A percentile compares a stretch with the other conserved stretches of the same genome.
These are phyloP conservation scores for Decorospora gaudefroyi DNA, from an alignment of 2,329 filamentous ascomycete genomes.

Conservation along the genomic window DNA sequence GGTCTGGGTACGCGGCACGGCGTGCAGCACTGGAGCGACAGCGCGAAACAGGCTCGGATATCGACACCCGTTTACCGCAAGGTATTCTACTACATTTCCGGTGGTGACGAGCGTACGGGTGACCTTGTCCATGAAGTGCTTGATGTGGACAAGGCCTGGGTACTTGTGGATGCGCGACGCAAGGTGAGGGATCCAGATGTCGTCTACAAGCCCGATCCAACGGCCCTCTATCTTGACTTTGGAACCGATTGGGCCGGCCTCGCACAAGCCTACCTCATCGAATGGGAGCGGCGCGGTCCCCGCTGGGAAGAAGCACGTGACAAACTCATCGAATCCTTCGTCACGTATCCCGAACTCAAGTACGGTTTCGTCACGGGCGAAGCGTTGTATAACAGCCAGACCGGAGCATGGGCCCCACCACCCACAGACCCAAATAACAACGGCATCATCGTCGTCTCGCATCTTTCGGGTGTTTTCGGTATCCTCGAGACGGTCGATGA, in stretches of 20 bases:
- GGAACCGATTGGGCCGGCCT: conserved; percentile 65
- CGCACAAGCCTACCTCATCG: conserved; percentile 62
- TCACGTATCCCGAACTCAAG: conserved; percentile 59
- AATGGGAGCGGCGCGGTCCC: conserved; percentile 62
- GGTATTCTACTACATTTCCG: conserved; percentile 61
- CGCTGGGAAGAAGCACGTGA: conserved; percentile 58
- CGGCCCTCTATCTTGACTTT: conserved; percentile 56
- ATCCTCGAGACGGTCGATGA: conserved; percentile 63
- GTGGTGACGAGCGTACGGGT: conserved; percentile 61
- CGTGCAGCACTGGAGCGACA: conserved; percentile 65
- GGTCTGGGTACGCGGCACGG: conserved; percentile 66
- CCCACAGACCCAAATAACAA: conserved; percentile 58
- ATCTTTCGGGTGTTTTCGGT: conserved; percentile 63
- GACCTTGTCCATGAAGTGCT: conserved; percentile 59
- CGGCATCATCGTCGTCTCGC: conserved; percentile 59
- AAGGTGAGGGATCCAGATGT: conserved; percentile 62
- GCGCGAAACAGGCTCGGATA: conserved; percentile 65
- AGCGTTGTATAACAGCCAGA: conserved; percentile 57
- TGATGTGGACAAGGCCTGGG: conserved; percentile 59
- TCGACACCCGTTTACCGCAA: conserved; percentile 63
- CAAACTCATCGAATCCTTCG: conserved; percentile 57
- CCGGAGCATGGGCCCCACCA: conserved; percentile 58
- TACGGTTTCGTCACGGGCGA: conserved; percentile 64
- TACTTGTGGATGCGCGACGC: conserved; percentile 60
- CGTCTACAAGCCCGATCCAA: conserved; percentile 51